A percentile compares a stretch with the other conserved stretches of the same genome.
Evolutionary conservation across 164 flowering plant genomes (phyloP).

Genomic region (Berberis thunbergii): DNA sequence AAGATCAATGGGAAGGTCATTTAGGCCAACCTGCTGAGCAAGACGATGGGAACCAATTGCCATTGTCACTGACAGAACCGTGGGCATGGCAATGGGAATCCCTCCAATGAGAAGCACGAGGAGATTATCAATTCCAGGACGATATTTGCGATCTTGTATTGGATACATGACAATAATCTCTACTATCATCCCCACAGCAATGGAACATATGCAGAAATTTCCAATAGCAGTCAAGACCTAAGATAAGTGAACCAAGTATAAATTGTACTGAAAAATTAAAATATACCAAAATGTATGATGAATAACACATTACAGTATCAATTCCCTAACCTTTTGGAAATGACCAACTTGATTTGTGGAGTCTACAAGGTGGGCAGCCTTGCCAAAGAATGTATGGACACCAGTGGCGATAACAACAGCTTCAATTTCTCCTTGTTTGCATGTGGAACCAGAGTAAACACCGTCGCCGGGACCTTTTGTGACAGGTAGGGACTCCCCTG

Average conservation of each 20-base stretch:
- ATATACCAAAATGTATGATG: too few species aligned
- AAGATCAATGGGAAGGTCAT: not conserved
- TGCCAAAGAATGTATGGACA: conserved; percentile 39
- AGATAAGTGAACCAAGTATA: not conserved
- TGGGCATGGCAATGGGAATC: conserved; percentile 78
- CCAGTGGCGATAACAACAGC: conserved; percentile 42
- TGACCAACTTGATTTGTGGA: conserved; percentile 35
- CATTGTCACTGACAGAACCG: conserved; percentile 70
- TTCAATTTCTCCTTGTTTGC: conserved; percentile 38
- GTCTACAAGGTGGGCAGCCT: conserved; percentile 42
- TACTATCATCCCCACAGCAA: conserved; percentile 63
- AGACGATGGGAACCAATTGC: conserved; percentile 75
- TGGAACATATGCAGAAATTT: conserved; percentile 68
- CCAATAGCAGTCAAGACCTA: conserved; percentile 78
- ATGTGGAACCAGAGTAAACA: conserved; percentile 36
- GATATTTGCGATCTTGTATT: conserved; percentile 47
- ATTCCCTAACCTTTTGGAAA: conserved; percentile 24
- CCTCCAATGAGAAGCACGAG: conserved; percentile 68
- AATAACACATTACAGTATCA: too few species aligned
- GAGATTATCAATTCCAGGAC: conserved; percentile 64
- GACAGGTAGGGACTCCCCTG: conserved; percentile 37
- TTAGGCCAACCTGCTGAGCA: conserved; percentile 45
- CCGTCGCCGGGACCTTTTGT: conserved; percentile 40
- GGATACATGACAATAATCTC: conserved; percentile 76
- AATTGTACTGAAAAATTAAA: too few species aligned